Evolutionary conservation across 371 early-diverging fungal genomes (phyloP), one percentile per base, ranked within the genome.

Genomic region (Coemansia sp.): DNA sequence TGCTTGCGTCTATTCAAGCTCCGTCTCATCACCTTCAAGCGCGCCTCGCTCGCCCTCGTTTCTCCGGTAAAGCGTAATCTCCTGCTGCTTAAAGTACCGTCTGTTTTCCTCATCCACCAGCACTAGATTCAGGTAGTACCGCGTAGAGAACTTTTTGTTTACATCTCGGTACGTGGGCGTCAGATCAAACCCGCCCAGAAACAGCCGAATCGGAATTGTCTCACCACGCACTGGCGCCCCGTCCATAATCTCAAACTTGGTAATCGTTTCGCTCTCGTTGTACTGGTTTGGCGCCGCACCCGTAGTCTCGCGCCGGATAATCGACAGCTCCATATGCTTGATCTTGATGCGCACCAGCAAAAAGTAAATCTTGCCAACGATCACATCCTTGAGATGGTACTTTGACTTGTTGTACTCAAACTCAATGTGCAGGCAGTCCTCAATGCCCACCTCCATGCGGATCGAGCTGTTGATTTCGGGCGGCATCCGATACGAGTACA

Each of bases 161-260:
- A 99, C 90, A 59, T 90, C 90, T 13, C 88, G 79, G 74, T 85
- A 90, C 10, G 90, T 88, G 4, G 83, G 82, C 34, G 78, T 97
- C 67, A 99, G 83, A 68, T 99, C 97, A 66, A 97, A 97, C 3
- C 97, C 98, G 64, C 91, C 91, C 48, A 99, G 84, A 82, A 97
- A 98, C 56, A 98, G 83, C 42, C 98, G 91, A 69, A 99, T 97
- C 45, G 98, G 99, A 63, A 99, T 97, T 3, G 95, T 95, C 77
- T 99, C 98, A n/a, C 95, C 88, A 69, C 94, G 84, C 7, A 96
- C 95, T 26, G 99, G 98, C 22, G 97, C 97, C 5, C 99, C 99
- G 80, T 99, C 99, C 98, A 99, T 97, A 73, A 99, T 97, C 78
- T 99, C 98, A 75, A 94, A 98, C 80, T 94, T 95, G 59, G 97